Base-by-base conservation (phyloP, 495 filamentous ascomycete genomes). In the Viridothelium virens region DNA sequence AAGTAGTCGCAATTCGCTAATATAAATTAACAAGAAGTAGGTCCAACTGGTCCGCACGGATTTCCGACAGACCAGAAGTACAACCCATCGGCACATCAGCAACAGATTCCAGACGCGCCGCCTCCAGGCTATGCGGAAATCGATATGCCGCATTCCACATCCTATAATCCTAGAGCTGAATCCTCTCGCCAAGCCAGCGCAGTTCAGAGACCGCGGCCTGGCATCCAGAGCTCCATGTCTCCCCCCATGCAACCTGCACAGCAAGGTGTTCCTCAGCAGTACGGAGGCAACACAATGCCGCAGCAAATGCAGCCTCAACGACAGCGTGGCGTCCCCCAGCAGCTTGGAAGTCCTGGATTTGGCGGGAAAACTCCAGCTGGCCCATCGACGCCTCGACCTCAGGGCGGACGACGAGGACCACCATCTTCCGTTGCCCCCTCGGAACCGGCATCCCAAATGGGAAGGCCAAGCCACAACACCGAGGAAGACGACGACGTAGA, bases 41-140 rank as follows among this genome's bases (percentile, higher is more conserved):
- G 18, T 36, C 31, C 53, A 4, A 59, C 53, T 59, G 53, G 53
- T 7, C 53, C 53, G 33, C 53, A 59, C 53, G 53, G 53, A 3
- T 59, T 59, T 59, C 53, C 53, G 5, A 36, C 7, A 7, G 53
- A 59, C 31, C 53, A 59, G 31, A 59, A 59, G 14, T 59, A 59
- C 53, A 33, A 36, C 18, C 53, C 53, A 59, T 59, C 53, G 14
- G 53, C 25, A 7, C 53, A 53, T 5, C 48, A 59, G 14, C 53
- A 59, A 59, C 53, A 59, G 31, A 36, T 59, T 33, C 53, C 53
- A 10, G 14, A 36, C 7, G 53, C 14, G 5, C 53, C 53, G 33
- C 53, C 53, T 59, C 53, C 53, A 14, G 31, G 25, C n/a, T 59
- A 59, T 14, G 36, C 53, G 10, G 53, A 59, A 34, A 7, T 31